A percentile compares a stretch with the other conserved stretches of the same genome.
Evolutionary conservation across 805 yeast species (phyloP).

Genomic region (Saturnispora diversa): DNA sequence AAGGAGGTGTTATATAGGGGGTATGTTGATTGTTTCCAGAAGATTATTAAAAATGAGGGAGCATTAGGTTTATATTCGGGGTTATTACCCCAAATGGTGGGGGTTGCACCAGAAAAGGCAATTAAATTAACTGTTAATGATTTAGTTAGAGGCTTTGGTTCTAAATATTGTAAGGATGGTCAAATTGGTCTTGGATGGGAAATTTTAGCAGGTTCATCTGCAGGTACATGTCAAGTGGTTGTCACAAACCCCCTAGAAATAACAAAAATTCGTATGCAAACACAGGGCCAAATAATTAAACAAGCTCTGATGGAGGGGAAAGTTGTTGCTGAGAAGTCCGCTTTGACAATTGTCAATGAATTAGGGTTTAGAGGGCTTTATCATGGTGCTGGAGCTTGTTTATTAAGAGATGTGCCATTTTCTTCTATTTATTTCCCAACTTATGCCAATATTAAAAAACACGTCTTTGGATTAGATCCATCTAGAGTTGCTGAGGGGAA

Average conservation of each 20-base stretch:
- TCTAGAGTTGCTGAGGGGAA: constrained; percentile 41
- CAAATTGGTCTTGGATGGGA: constrained; percentile 53
- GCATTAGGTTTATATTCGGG: constrained; percentile 84
- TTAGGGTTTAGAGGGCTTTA: constrained; percentile 82
- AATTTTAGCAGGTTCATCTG: constrained; percentile 81
- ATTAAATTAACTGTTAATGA: constrained; percentile 93
- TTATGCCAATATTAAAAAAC: constrained; percentile 84
- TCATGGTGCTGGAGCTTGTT: constrained; percentile 86
- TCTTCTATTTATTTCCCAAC: constrained; percentile 96
- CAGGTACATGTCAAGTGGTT: constrained; percentile 94
- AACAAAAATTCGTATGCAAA: constrained; percentile 89
- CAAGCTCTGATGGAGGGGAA: constrained; percentile 30
- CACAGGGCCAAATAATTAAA: constrained; percentile 64
- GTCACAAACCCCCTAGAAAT: constrained; percentile 95
- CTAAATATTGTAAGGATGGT: constrained; percentile 42
- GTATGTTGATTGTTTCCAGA: constrained; percentile 77
- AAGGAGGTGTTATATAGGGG: constrained; percentile 49
- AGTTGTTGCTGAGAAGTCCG: constrained; percentile 38
- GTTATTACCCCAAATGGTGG: constrained; percentile 85
- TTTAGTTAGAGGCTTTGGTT: constrained; percentile 64
- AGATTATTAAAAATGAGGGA: constrained; percentile 73
- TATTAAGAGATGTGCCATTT: constrained; percentile 92
- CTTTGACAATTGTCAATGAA: constrained; percentile 64
- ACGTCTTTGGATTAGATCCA: constrained; percentile 77
- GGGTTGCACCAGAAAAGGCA: constrained; percentile 98